Percentiles rank a stretch among this genome's conserved stretches.
Evolutionary conservation across 2,329 filamentous ascomycete species (phyloP).

Genomic region (Stagonosporopsis vannaccii): DNA sequence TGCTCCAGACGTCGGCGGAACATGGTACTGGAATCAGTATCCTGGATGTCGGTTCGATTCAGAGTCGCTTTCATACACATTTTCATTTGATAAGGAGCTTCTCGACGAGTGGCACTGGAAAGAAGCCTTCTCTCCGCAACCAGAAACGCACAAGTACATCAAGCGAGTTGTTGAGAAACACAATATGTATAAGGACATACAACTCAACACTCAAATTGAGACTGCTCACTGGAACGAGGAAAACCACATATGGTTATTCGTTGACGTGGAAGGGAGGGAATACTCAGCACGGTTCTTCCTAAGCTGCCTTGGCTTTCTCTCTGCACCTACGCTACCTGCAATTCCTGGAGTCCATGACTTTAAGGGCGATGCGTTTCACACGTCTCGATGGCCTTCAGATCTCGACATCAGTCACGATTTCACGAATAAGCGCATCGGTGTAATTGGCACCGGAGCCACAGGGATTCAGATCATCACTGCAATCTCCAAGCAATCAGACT

Average conservation of each 20-base stretch:
- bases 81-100: conserved; percentile 53
- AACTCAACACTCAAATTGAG: conserved; percentile 28
- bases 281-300: conserved; percentile 28
- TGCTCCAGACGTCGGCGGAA: conserved; percentile 4
- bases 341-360: conserved; percentile 32
- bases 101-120: conserved; percentile 54
- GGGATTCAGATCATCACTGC: conserved; percentile 69
- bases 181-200: conserved; percentile 42
- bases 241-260: conserved; percentile 24
- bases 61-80: conserved; percentile 55
- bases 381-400: conserved; percentile 65
- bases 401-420: conserved; percentile 54
- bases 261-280: conserved; percentile 17
- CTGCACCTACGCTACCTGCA: conserved; percentile 25
- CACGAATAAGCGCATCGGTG: conserved; percentile 63
- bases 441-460: conserved; percentile 67
- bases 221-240: conserved; percentile 24
- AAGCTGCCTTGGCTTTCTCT: conserved; percentile 29
- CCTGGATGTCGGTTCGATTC: conserved; percentile 58
- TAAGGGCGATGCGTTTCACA: conserved; percentile 50
- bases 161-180: conserved; percentile 56
- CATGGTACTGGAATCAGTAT: conserved; percentile 53
- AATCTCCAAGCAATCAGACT: conserved; percentile 56
- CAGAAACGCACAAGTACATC: conserved; percentile 60
- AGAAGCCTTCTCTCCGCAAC: conserved; percentile 41